Evolutionary conservation across 441 rosid genomes (phyloP).

Genomic region (Brassica hybrid): DNA sequence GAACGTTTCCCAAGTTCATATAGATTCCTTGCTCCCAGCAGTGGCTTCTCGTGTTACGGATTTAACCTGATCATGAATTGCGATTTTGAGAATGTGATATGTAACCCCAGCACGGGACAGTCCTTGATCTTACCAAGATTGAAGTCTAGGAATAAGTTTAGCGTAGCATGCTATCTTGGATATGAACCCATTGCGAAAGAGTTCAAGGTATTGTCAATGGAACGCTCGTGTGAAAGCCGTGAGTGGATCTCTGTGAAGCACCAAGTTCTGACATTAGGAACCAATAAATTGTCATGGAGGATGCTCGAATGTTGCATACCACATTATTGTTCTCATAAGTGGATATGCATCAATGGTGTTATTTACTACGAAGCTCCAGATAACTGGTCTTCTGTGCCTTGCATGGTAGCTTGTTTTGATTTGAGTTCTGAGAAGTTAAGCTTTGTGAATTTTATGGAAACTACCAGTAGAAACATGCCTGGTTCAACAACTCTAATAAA

Average conservation of each 20-base stretch:
- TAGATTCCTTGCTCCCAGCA: no score
- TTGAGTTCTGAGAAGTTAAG: neutral
- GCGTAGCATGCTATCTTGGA: neutral
- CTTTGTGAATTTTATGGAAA: neutral
- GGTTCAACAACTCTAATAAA: neutral
- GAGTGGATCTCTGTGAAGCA: neutral
- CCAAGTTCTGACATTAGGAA: neutral
- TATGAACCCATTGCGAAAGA: neutral
- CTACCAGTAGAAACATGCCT: neutral
- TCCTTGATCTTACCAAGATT: neutral
- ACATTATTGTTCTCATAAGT: neutral
- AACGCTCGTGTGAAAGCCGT: neutral
- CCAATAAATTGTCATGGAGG: neutral
- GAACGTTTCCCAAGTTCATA: neutral
- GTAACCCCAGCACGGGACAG: neutral
- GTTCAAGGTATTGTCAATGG: neutral
- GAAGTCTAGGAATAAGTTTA: neutral
- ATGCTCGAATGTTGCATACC: neutral
- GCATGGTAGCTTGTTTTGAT: neutral
- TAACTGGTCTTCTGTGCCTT: neutral
- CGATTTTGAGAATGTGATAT: neutral
- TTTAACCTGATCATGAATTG: no score
- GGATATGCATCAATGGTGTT: constrained; percentile 1
- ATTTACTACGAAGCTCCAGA: neutral
- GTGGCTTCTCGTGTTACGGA: no score